These are phyloP conservation scores for Termitomyces sp. DNA, from an alignment of 768 basidiomycete species.

Conservation along the genomic window DNA sequence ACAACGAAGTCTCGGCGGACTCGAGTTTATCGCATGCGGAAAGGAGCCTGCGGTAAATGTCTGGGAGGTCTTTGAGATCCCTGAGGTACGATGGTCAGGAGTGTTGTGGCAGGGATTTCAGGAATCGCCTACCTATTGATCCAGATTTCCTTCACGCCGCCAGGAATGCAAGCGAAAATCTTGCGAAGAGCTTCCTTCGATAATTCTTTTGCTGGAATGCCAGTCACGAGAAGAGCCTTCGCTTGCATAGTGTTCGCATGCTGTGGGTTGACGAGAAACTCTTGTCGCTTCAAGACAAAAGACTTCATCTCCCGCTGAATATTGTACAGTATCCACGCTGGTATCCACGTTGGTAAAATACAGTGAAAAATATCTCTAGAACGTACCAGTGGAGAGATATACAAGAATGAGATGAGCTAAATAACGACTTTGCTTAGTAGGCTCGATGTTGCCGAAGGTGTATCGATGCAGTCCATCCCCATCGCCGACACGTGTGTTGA, in stretches of 20 bases:
- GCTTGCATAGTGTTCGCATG: slow-evolving; percentile 82
- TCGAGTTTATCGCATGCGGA: slow-evolving; percentile 78
- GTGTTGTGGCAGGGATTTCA: neutral
- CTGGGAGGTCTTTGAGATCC: slow-evolving; percentile 83
- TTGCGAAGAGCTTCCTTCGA: slow-evolving; percentile 58
- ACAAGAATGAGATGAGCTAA: slow-evolving; percentile 76
- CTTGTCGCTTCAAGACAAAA: slow-evolving; percentile 77
- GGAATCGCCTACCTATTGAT: slow-evolving; percentile 61
- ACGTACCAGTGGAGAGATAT: slow-evolving; percentile 74
- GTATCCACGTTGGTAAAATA: neutral
- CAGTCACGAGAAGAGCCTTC: slow-evolving; percentile 85
- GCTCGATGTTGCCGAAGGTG: no score
- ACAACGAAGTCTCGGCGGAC: slow-evolving; percentile 71
- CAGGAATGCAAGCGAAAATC: slow-evolving; percentile 77
- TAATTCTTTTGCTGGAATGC: slow-evolving; percentile 76
- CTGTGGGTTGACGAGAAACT: slow-evolving; percentile 66
- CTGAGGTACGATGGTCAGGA: slow-evolving; percentile 26
- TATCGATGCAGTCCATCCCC: no score
- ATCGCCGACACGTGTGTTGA: slow-evolving; percentile 38
- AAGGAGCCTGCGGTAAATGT: slow-evolving; percentile 69
- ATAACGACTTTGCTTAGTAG: no score
- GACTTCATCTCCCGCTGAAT: slow-evolving; percentile 75
- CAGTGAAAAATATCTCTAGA: neutral
- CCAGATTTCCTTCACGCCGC: slow-evolving; percentile 90
- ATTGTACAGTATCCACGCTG: slow-evolving; percentile 84